Evolutionary conservation across 352 stramenopile species (phyloP).

Genomic region (Globisporangium uncinulatum): DNA sequence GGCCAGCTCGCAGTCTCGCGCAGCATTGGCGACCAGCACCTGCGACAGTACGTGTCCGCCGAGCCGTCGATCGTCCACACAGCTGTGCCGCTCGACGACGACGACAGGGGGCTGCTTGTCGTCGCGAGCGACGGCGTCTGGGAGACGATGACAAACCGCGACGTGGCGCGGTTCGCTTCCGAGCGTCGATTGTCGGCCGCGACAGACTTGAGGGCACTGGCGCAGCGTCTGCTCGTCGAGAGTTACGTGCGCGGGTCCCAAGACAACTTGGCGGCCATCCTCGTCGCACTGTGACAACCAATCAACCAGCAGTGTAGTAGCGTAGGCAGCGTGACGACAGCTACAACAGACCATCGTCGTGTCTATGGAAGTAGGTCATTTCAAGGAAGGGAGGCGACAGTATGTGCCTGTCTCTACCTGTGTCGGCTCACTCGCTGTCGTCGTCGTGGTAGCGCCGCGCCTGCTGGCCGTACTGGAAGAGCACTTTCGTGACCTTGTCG

Average conservation of each 20-base stretch:
- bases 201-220: conserved; percentile 61
- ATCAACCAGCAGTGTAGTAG: too few species aligned
- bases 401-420: too few species aligned
- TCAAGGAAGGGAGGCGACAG: too few species aligned
- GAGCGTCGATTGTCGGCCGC: conserved; percentile 12
- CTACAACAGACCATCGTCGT: too few species aligned
- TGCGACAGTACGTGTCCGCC: conserved; percentile 77
- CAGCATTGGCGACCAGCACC: conserved; percentile 87
- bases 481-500: conserved; percentile 67
- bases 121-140: conserved; percentile 76
- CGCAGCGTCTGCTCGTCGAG: conserved; percentile 82
- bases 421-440: conserved; percentile 22
- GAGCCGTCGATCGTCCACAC: conserved; percentile 70
- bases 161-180: conserved; percentile 43
- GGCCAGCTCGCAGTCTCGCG: conserved; percentile 89
- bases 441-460: conserved; percentile 48
- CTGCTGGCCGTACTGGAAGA: conserved; percentile 83
- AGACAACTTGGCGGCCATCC: conserved; percentile 92
- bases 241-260: conserved; percentile 92
- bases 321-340: too few species aligned
- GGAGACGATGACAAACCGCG: conserved; percentile 55
- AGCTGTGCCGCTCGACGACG: conserved; percentile 1
- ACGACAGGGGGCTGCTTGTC: conserved; percentile 23
- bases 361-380: too few species aligned
- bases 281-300: conserved; percentile 22